Conservation (phyloP, 164 flowering plant species). For the Annona squamosa region DNA sequence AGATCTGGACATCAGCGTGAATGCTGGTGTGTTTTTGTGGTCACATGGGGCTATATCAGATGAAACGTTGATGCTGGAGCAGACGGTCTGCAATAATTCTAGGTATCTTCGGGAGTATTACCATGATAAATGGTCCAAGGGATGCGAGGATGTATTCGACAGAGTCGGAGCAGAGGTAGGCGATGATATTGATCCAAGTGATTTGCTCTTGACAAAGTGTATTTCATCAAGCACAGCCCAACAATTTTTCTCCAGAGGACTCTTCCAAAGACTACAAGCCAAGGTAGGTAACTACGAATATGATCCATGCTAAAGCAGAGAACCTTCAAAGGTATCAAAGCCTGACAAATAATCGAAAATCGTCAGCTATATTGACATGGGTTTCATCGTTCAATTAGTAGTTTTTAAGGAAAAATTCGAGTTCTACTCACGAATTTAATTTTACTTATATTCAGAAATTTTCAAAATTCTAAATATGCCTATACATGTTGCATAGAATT, state of each 20-base stretch:
- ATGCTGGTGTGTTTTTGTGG: conserved; percentile 27
- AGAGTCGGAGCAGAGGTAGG: conserved; percentile 24
- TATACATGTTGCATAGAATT: no score
- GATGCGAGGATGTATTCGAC: conserved; percentile 26
- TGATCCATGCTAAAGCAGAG: no score
- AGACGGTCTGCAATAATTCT: conserved; percentile 29
- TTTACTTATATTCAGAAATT: no score
- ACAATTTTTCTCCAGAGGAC: conserved; percentile 13
- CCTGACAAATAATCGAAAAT: no score
- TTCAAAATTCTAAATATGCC: no score
- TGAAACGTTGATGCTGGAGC: conserved; percentile 19
- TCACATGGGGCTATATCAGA: conserved; percentile 40
- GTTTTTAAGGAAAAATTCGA: no score
- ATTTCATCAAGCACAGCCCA: conserved; percentile 7
- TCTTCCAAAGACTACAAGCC: conserved; percentile 15
- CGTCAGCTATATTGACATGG: no score
- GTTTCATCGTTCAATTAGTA: no score
- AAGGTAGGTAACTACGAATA: conserved; percentile 7
- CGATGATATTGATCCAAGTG: conserved; percentile 11
- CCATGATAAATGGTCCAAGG: conserved; percentile 18
- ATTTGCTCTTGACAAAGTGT: conserved; percentile 26
- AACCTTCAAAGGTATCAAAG: no score
- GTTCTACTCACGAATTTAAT: no score
- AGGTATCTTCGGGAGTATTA: conserved; percentile 11
- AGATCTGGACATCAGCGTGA: conserved; percentile 33